Evolutionary conservation across 768 basidiomycete genomes (phyloP), one percentile per base, ranked within the genome.

Genomic region (Butyriboletus loyo): DNA sequence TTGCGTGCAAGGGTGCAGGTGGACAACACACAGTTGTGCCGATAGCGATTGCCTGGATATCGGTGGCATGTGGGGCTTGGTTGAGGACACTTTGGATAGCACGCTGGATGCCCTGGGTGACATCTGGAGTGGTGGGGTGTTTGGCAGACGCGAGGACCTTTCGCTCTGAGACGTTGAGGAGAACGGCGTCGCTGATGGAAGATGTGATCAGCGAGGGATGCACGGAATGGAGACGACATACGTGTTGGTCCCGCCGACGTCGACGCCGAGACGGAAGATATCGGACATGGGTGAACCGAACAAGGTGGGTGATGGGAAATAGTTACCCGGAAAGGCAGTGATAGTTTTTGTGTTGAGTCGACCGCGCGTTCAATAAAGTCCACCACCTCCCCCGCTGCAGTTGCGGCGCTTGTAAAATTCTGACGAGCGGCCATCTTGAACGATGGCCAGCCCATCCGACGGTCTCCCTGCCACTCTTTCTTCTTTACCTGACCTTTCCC

Each of bases 101-200:
- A 4, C 59, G 53, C 47, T 81, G 79, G 46, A 87, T 85, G 28
- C 85, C 85, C 14, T 68, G 70, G 1, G 83, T 83, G 46, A 85
- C 77, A 49, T 83, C 75, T 7, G 75, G 59, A 0, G 85, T 85
- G 0, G 85, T 86, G 0, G 74, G 74, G 15, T 74, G 70, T 60
- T 86, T 87, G 28, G 68, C 60, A 0, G 61, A 66, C 7, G 66
- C 63, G 24, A 73, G 46, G 11, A 73, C 55, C 4, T 32, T 57
- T 27, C 56, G 35, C 7, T 57, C 35, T 0, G 58, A 44, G 3
- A 55, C 40, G 40, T 63, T 32, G 35, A 71, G 59, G 0, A 69
- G 53, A 30, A 68, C 66, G 7, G 68, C 66, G 46, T 70, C 68
- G n/a, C 75, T 77, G 44, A 2, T 15, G 6, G 17, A 4, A 2